Conservation (phyloP, 345 rosid genomes). For the Melastoma malabathricum region DNA sequence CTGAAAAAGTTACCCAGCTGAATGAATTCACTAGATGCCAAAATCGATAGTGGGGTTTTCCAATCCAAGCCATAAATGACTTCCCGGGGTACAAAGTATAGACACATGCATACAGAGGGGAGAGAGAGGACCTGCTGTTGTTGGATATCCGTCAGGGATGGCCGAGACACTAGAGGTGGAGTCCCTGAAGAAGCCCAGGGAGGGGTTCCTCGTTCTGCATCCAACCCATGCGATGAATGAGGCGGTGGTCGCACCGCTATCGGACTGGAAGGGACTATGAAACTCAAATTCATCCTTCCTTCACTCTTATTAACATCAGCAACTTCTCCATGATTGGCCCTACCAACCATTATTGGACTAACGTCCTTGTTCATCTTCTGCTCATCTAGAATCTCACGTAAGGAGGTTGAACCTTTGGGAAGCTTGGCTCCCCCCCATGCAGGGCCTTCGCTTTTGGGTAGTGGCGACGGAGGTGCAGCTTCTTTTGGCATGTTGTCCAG, state of each 20-base stretch:
- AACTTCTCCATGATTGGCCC: slow-evolving; percentile 28
- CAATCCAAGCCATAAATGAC: too few relatives aligned
- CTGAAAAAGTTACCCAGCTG: too few relatives aligned
- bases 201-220: slow-evolving; percentile 65
- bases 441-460: slow-evolving; percentile 71
- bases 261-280: slow-evolving; percentile 64
- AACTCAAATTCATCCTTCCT: slow-evolving; percentile 55
- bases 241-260: slow-evolving; percentile 39
- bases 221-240: slow-evolving; percentile 29
- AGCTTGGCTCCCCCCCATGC: slow-evolving; percentile 94
- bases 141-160: slow-evolving; percentile 89
- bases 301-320: slow-evolving; percentile 18
- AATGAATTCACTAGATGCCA: too few relatives aligned
- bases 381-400: slow-evolving; percentile 77
- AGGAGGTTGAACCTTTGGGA: slow-evolving; percentile 60
- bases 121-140: slow-evolving; percentile 55
- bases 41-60: too few relatives aligned
- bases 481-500: slow-evolving; percentile 63
- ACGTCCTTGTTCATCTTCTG: slow-evolving; percentile 49
- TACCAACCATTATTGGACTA: slow-evolving; percentile 19
- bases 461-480: slow-evolving; percentile 32
- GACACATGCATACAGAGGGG: neutral
- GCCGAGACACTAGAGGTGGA: slow-evolving; percentile 55
- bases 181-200: slow-evolving; percentile 81
- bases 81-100: neutral